Evolutionary conservation across 202 grass and related monocot genomes (phyloP), one percentile per base, ranked within the genome.

Genomic region (Cymbopogon flexuosus): DNA sequence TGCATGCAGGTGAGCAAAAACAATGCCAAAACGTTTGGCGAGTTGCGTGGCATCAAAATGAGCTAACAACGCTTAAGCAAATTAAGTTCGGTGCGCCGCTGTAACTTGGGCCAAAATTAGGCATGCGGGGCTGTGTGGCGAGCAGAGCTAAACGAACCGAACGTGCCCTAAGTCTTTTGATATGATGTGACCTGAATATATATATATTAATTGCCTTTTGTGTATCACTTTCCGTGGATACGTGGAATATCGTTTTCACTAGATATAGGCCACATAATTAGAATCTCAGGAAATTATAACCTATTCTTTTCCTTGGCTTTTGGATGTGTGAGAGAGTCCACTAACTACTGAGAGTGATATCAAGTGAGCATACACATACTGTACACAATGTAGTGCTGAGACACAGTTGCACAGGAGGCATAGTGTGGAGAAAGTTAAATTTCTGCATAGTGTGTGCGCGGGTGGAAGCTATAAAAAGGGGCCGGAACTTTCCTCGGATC

Each of bases 181-280:
- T 49, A 68, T 6, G 72, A 27, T 11, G 37, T 52, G 36, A 76
- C 57, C 76, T 76, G 12, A 23, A 42, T 37, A 30, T 9, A 16
- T 16, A 52, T 63, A 33, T 33, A 33, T 33, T 33, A 33, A 33
- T 33, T 3, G 31, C 31, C 31, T 33, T 33, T 33, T 37, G 34
- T 37, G 36, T 37, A 54, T 64, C 36, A 35, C 46, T 29, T 13
- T 70, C 11, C 12, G 5, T 51, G 9, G 31, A 35, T 6, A 51
- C 35, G 21, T 0, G 0, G 49, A 73, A 52, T 75, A 84, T 88
- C 62, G 19, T 75, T 88, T 75, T 75, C 34, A 31, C 40, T 37
- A 5, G 68, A 84, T 88, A 68, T 45, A 56, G 40, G 4, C 60
- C 19, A 61, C 61, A 61, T 15, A 45, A 36, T n/a, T 24, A 56